A percentile compares a stretch with the other conserved stretches of the same genome.
Evolutionary conservation across 805 yeast genomes (phyloP).

Genomic region (Debaryomyces tyrocola): DNA sequence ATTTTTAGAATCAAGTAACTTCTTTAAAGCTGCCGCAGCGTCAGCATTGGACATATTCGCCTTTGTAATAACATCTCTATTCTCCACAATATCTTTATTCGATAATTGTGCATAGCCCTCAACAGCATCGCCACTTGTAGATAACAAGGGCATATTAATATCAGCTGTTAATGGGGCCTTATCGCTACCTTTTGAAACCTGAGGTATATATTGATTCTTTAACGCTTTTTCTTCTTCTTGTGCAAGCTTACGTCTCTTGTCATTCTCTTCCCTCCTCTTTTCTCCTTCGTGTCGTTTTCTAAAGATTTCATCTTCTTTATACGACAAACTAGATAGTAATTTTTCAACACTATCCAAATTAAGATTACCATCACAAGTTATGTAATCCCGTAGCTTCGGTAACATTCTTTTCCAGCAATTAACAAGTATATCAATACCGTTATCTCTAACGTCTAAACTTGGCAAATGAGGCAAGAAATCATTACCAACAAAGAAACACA

Average conservation of each 20-base stretch:
- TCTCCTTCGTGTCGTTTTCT: slow-evolving; percentile 68
- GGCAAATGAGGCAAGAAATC: slow-evolving; percentile 98
- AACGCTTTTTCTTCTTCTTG: slow-evolving; percentile 46
- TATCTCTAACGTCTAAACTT: slow-evolving; percentile 90
- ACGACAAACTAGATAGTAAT: slow-evolving; percentile 61
- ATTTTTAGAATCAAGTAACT: slow-evolving; percentile 31
- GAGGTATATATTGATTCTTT: slow-evolving; percentile 45
- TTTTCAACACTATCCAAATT: slow-evolving; percentile 75
- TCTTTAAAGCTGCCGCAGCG: slow-evolving; percentile 61
- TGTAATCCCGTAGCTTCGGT: slow-evolving; percentile 67
- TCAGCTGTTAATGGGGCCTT: slow-evolving; percentile 71
- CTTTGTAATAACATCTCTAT: slow-evolving; percentile 59
- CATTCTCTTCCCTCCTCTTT: slow-evolving; percentile 61
- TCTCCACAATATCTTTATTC: slow-evolving; percentile 68
- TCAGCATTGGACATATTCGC: slow-evolving; percentile 71
- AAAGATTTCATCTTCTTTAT: slow-evolving; percentile 78
- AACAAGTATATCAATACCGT: slow-evolving; percentile 81
- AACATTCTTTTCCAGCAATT: slow-evolving; percentile 78
- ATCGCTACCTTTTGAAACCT: slow-evolving; percentile 70
- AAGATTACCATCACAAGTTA: slow-evolving; percentile 87
- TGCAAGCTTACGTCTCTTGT: slow-evolving; percentile 55
- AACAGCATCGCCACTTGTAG: slow-evolving; percentile 71
- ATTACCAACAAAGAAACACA: slow-evolving; percentile 98
- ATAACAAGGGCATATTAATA: slow-evolving; percentile 72
- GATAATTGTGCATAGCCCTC: slow-evolving; percentile 62